Percentiles rank a stretch among this genome's conserved stretches.
Evolutionary conservation across 2,329 filamentous ascomycete genomes (phyloP).

Genomic region (Aureobasidium lini): DNA sequence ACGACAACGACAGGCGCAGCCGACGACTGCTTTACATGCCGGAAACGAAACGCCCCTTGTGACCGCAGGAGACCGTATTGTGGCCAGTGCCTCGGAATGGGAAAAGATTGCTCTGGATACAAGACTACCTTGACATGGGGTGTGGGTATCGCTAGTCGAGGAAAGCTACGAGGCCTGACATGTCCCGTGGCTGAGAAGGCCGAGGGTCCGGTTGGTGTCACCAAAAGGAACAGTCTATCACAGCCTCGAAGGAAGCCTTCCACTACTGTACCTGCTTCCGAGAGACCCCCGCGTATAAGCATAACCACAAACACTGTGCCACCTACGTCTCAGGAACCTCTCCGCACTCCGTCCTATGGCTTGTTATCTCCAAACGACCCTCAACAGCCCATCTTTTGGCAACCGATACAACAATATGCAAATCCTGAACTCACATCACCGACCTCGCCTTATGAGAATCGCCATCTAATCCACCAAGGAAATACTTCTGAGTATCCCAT

Average conservation of each 20-base stretch:
- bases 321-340: not conserved
- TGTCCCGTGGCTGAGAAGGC: conserved; percentile 51
- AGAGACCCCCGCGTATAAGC: not conserved
- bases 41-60: conserved; percentile 75
- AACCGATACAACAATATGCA: not conserved
- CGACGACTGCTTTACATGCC: conserved; percentile 92
- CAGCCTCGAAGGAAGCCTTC: conserved; percentile 22
- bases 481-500: not conserved
- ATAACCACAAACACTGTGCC: not conserved
- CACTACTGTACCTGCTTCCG: conserved; percentile 7
- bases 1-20: conserved; percentile 81
- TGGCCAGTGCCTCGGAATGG: conserved; percentile 84
- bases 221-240: conserved; percentile 20
- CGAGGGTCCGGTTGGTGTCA: conserved; percentile 23
- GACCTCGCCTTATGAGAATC: not conserved
- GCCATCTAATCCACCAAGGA: not conserved
- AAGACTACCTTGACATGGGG: conserved; percentile 96
- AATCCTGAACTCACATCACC: not conserved
- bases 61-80: conserved; percentile 91
- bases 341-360: not conserved
- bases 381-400: conserved; percentile 5
- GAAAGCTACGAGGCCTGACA: conserved; percentile 85
- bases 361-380: conserved; percentile 2
- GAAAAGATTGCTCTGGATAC: conserved; percentile 91
- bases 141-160: conserved; percentile 87